phyloP scores from a whole-genome alignment of 805 yeast species.

The Candida vaughaniae region DNA sequence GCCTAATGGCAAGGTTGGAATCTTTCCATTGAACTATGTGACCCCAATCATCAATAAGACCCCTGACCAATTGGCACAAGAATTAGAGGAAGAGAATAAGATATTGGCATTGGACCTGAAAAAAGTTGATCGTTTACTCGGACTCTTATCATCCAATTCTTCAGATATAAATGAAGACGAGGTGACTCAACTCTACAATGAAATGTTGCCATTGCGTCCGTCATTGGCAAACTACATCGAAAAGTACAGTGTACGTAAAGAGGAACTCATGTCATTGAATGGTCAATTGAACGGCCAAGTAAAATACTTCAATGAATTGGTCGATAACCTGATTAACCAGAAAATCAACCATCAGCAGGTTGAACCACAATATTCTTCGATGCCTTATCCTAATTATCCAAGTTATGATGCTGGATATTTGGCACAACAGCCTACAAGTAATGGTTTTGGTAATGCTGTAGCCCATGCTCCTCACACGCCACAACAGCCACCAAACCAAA shows the following conservation, averaged over 20 bases:
- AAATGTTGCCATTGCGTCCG: conserved; percentile 70
- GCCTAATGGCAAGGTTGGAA: conserved; percentile 71
- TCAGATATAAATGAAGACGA: conserved; percentile 54
- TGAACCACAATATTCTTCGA: background rate
- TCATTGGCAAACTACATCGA: conserved; percentile 74
- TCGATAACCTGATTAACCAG: conserved; percentile 46
- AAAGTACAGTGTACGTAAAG: conserved; percentile 70
- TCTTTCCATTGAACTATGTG: conserved; percentile 91
- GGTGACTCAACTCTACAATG: conserved; percentile 70
- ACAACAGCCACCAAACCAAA: conserved; percentile 1
- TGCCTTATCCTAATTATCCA: conserved; percentile 14
- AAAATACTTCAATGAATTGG: conserved; percentile 62
- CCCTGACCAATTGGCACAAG: conserved; percentile 54
- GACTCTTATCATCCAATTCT: conserved; percentile 37
- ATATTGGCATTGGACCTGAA: conserved; percentile 49
- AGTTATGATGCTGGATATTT: conserved; percentile 1
- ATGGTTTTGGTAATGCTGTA: conserved; percentile 37
- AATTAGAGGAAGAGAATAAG: conserved; percentile 48
- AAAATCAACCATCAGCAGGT: conserved; percentile 15
- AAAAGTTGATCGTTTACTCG: conserved; percentile 69
- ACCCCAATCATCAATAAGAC: conserved; percentile 70
- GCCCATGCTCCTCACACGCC: background rate
- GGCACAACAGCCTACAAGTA: conserved; percentile 29
- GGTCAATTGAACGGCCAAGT: conserved; percentile 70
- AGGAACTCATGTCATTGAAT: conserved; percentile 72